phyloP scores from a whole-genome alignment of 768 basidiomycete species.

The Pholiota molesta region DNA sequence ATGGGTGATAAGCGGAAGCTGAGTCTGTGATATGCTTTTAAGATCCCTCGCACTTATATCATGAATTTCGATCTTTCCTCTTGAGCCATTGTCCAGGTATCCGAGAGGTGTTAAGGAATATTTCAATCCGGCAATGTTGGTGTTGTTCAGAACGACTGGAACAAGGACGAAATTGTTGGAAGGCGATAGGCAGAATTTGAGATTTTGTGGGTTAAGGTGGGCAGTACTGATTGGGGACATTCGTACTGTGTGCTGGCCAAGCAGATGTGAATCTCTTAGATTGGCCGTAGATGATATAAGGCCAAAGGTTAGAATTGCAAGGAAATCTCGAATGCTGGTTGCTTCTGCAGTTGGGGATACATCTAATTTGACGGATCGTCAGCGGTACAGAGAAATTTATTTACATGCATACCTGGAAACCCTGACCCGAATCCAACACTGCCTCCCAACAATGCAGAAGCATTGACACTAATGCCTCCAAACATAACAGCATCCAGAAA shows the following conservation, averaged over 20 bases:
- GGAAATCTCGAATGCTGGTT: slow-evolving; percentile 49
- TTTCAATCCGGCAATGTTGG: slow-evolving; percentile 66
- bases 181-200: slow-evolving; percentile 73
- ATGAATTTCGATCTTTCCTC: slow-evolving; percentile 51
- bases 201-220: slow-evolving; percentile 76
- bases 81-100: slow-evolving; percentile 38
- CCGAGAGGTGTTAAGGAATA: slow-evolving; percentile 77
- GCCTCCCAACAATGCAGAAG: slow-evolving; percentile 24
- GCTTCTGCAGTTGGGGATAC: slow-evolving; percentile 46
- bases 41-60: slow-evolving; percentile 68
- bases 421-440: slow-evolving; percentile 25
- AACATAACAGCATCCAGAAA: slow-evolving; percentile 72
- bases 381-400: not conserved
- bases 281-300: slow-evolving; percentile 45
- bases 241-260: slow-evolving; percentile 89
- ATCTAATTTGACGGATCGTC: slow-evolving; percentile 27
- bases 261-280: slow-evolving; percentile 59
- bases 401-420: slow-evolving; percentile 21
- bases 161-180: slow-evolving; percentile 61
- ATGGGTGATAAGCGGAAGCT: slow-evolving; percentile 50
- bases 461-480: slow-evolving; percentile 67
- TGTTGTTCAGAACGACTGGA: slow-evolving; percentile 90
- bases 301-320: slow-evolving; percentile 55
- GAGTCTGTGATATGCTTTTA: slow-evolving; percentile 64
- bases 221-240: slow-evolving; percentile 95